Conservation (phyloP, 106 monocot species). For the Apostasia shenzhenica region DNA sequence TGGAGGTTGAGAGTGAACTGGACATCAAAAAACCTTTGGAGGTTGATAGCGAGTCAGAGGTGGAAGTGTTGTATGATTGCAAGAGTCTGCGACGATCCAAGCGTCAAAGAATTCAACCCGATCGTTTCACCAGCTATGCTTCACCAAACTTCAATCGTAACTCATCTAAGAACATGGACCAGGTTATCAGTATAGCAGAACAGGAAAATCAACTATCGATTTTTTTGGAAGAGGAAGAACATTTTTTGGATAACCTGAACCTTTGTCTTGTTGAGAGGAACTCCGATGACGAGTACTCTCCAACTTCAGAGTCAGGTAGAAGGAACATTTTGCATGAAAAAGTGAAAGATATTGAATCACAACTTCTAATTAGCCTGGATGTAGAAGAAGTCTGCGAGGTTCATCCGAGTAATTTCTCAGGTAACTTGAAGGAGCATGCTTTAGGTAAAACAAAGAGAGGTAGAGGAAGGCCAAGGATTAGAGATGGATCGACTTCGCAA, state of each 20-base stretch:
- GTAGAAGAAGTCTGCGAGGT: not conserved
- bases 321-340: conserved; percentile 1
- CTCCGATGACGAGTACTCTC: conserved; percentile 3
- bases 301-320: not conserved
- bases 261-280: not conserved
- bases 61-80: conserved; percentile 38
- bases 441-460: conserved; percentile 6
- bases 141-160: conserved; percentile 25
- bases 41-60: conserved; percentile 24
- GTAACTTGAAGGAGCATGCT: not conserved
- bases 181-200: conserved; percentile 7
- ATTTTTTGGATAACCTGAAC: not conserved
- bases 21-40: not conserved
- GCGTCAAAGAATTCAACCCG: conserved; percentile 34
- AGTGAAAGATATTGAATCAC: not conserved
- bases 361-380: conserved; percentile 6
- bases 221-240: conserved; percentile 13
- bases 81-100: conserved; percentile 49
- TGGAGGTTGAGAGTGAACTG: conserved; percentile 3
- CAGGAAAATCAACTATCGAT: conserved; percentile 1
- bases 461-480: not conserved
- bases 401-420: not conserved
- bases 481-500: not conserved
- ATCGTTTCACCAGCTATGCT: conserved; percentile 39
- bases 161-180: not conserved